Percentiles rank a stretch among this genome's conserved stretches.
Conservation (phyloP, 1,139 yeast species). For the Lodderomyces oxycetoniae region DNA sequence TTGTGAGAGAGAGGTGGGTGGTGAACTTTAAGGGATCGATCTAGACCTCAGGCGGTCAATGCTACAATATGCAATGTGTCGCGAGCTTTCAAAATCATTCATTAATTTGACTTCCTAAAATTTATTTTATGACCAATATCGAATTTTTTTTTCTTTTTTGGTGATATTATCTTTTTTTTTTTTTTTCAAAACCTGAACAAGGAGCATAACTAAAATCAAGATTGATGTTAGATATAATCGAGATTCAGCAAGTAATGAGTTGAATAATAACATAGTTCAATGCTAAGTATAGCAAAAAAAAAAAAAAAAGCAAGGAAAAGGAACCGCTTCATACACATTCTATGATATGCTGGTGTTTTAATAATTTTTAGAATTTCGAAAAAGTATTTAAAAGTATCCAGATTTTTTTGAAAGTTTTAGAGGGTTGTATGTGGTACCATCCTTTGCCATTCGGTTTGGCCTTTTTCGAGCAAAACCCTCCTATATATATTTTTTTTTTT, state of each 20-base stretch:
- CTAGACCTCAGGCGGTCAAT: slow-evolving; percentile 4
- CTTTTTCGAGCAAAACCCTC: too few species aligned
- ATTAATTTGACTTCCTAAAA: not conserved
- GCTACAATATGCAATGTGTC: slow-evolving; percentile 4
- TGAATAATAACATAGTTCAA: not conserved
- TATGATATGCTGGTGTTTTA: slow-evolving; percentile 10
- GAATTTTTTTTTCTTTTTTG: not conserved
- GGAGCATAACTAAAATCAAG: slow-evolving; percentile 4
- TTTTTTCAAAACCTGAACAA: not conserved
- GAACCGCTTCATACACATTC: slow-evolving; percentile 1
- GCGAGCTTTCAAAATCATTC: slow-evolving; percentile 1
- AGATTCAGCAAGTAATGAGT: not conserved
- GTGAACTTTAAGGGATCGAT: slow-evolving; percentile 1
- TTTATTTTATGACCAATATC: not conserved
- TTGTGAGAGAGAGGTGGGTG: slow-evolving; percentile 1
- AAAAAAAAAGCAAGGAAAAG: not conserved
- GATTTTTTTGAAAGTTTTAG: too few species aligned
- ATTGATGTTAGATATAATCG: slow-evolving; percentile 1
- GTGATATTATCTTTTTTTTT: not conserved
- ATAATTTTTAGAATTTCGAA: not conserved
- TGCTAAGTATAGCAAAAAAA: not conserved
- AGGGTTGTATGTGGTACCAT: too few species aligned
- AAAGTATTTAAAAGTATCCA: not conserved
- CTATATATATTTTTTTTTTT: too few species aligned
- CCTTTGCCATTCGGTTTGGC: not conserved